These are phyloP conservation scores for Sonneratia alba DNA, from an alignment of 345 rosid species.

Conservation along the genomic window DNA sequence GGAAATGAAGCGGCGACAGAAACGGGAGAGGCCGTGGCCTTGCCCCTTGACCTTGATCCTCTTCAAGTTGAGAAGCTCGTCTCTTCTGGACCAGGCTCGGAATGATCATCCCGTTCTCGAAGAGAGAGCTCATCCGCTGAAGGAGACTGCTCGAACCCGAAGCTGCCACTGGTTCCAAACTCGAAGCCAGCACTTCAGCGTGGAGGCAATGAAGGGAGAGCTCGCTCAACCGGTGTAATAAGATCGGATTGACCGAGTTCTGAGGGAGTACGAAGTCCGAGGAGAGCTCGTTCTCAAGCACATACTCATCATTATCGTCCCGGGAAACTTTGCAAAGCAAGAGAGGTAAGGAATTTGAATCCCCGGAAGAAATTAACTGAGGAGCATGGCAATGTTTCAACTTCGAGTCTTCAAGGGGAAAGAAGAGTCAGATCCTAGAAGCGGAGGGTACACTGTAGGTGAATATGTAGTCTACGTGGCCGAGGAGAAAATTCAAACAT, in stretches of 20 bases:
- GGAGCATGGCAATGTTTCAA: too few species aligned
- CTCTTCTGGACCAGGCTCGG: slow-evolving; percentile 28
- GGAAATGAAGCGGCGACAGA: slow-evolving; percentile 25
- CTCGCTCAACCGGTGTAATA: slow-evolving; percentile 12
- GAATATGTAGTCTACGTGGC: too few species aligned
- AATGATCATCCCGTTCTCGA: slow-evolving; percentile 65
- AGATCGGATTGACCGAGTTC: slow-evolving; percentile 38
- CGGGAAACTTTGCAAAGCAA: background rate
- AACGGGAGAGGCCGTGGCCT: slow-evolving; percentile 17
- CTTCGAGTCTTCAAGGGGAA: too few species aligned
- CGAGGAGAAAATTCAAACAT: too few species aligned
- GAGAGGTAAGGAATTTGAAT: too few species aligned
- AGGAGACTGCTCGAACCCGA: slow-evolving; percentile 28
- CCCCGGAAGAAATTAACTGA: too few species aligned
- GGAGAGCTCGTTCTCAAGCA: slow-evolving; percentile 41
- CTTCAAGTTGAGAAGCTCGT: background rate
- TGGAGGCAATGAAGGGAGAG: slow-evolving; percentile 11
- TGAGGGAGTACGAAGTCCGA: slow-evolving; percentile 41
- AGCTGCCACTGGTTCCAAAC: slow-evolving; percentile 39
- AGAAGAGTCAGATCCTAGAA: too few species aligned
- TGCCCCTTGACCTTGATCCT: slow-evolving; percentile 17
- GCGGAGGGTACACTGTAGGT: too few species aligned
- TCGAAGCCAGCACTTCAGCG: slow-evolving; percentile 55
- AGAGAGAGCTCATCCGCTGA: slow-evolving; percentile 59
- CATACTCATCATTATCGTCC: background rate